These are phyloP conservation scores for Cyberlindnera xylosilytica DNA, from an alignment of 805 yeast genomes.

Conservation along the genomic window DNA sequence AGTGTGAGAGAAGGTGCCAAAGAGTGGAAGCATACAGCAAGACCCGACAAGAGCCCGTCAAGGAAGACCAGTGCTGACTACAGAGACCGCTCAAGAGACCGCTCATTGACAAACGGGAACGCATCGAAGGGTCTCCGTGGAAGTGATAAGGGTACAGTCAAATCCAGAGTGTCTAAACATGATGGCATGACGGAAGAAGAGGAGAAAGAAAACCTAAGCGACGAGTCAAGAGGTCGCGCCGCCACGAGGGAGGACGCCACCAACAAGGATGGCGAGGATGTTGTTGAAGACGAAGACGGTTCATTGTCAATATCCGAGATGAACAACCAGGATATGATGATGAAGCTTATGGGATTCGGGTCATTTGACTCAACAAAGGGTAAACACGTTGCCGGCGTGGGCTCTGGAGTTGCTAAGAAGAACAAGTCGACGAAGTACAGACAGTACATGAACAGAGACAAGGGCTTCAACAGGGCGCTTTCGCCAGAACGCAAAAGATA, in stretches of 20 bases:
- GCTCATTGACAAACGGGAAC: not conserved
- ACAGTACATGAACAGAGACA: conserved; percentile 57
- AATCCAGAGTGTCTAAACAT: too few relatives aligned
- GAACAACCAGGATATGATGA: conserved; percentile 31
- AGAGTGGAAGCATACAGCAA: not conserved
- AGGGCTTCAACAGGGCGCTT: conserved; percentile 53
- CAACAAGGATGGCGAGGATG: conserved; percentile 14
- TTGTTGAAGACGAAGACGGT: conserved; percentile 19
- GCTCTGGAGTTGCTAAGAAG: conserved; percentile 38
- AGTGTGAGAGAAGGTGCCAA: too few relatives aligned
- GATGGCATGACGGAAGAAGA: conserved; percentile 1
- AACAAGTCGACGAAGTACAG: conserved; percentile 45
- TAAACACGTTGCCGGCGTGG: conserved; percentile 49
- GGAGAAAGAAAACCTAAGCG: conserved; percentile 1
- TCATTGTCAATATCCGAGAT: conserved; percentile 20
- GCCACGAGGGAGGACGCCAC: conserved; percentile 13
- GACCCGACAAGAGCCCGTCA: conserved; percentile 9
- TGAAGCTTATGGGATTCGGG: conserved; percentile 55
- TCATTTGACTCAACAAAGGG: conserved; percentile 55
- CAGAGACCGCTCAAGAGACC: conserved; percentile 15
- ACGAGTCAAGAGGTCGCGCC: conserved; percentile 8
- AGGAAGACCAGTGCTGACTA: conserved; percentile 6
- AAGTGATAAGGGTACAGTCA: not conserved
- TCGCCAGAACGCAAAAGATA: conserved; percentile 40
- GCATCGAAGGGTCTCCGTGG: not conserved